Evolutionary conservation across 352 stramenopile species (phyloP).

Genomic region (Globisporangium polare): DNA sequence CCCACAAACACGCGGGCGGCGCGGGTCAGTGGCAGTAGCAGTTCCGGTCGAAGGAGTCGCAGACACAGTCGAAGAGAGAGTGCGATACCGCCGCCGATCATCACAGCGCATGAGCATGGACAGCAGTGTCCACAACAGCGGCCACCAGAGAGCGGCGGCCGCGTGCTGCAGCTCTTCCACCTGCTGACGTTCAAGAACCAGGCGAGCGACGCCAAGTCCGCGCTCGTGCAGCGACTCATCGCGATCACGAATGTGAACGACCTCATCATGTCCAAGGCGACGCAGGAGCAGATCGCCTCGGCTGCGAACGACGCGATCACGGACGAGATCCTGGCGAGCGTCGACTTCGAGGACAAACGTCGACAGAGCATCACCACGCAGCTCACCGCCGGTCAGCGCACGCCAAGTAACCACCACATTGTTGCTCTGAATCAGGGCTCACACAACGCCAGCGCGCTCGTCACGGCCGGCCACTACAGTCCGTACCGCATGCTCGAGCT

Average conservation of each 20-base stretch:
- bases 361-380: slow-evolving; percentile 26
- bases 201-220: slow-evolving; percentile 36
- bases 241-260: slow-evolving; percentile 52
- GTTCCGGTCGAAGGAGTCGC: neutral
- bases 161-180: slow-evolving; percentile 55
- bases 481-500: slow-evolving; percentile 71
- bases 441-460: neutral
- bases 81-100: slow-evolving; percentile 6
- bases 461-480: slow-evolving; percentile 27
- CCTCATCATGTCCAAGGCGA: slow-evolving; percentile 58
- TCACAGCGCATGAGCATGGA: neutral
- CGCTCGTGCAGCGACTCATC: slow-evolving; percentile 55
- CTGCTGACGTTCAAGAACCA: slow-evolving; percentile 67
- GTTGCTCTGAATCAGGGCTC: neutral
- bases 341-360: slow-evolving; percentile 53
- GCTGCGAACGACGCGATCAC: slow-evolving; percentile 71
- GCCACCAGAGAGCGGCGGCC: slow-evolving; percentile 17
- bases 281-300: slow-evolving; percentile 63
- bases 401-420: slow-evolving; percentile 1
- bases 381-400: slow-evolving; percentile 4
- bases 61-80: slow-evolving; percentile 8
- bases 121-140: slow-evolving; percentile 3
- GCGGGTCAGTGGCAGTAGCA: neutral
- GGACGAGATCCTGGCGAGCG: slow-evolving; percentile 62
- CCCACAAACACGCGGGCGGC: neutral